Percentiles rank a stretch among this genome's conserved stretches.
Conservation (phyloP, 805 yeast genomes). For the Ascoidea tarda region DNA sequence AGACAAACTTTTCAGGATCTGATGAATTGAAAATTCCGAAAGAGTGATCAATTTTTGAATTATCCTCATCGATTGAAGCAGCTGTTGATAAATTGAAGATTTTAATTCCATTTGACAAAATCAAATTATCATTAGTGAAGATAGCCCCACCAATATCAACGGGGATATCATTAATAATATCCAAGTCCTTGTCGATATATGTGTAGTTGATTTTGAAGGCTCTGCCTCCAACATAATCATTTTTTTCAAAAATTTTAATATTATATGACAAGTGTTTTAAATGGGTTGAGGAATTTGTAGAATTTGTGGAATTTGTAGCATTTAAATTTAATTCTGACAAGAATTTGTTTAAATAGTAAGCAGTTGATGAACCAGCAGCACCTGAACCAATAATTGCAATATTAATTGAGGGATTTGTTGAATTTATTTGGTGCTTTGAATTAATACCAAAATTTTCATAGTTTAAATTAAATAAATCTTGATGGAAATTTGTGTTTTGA, state of each 20-base stretch:
- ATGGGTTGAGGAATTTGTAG: slow-evolving; percentile 2
- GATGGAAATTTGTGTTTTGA: too few species aligned
- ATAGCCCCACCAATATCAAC: slow-evolving; percentile 34
- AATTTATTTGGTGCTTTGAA: too few species aligned
- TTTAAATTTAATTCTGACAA: too few species aligned
- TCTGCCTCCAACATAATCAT: slow-evolving; percentile 30
- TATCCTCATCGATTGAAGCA: slow-evolving; percentile 9
- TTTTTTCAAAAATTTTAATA: slow-evolving; percentile 27
- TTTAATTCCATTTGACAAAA: slow-evolving; percentile 23
- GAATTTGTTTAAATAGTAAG: slow-evolving; percentile 27
- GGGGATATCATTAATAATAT: slow-evolving; percentile 5
- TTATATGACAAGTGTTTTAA: slow-evolving; percentile 13
- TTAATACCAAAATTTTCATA: too few species aligned
- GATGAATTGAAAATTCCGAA: background rate
- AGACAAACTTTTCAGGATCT: slow-evolving; percentile 18
- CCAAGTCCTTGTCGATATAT: slow-evolving; percentile 13
- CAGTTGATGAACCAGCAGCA: slow-evolving; percentile 34
- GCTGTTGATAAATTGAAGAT: slow-evolving; percentile 19
- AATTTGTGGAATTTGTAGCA: slow-evolving; percentile 8
- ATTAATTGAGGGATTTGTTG: background rate
- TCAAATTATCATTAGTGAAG: slow-evolving; percentile 25
- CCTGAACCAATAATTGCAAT: slow-evolving; percentile 37
- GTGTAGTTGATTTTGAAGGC: slow-evolving; percentile 21
- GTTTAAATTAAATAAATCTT: too few species aligned
- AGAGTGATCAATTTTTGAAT: background rate